Percentiles rank a stretch among this genome's conserved stretches.
phyloP scores from a whole-genome alignment of 768 basidiomycete genomes.

The Scleroderma bovista region DNA sequence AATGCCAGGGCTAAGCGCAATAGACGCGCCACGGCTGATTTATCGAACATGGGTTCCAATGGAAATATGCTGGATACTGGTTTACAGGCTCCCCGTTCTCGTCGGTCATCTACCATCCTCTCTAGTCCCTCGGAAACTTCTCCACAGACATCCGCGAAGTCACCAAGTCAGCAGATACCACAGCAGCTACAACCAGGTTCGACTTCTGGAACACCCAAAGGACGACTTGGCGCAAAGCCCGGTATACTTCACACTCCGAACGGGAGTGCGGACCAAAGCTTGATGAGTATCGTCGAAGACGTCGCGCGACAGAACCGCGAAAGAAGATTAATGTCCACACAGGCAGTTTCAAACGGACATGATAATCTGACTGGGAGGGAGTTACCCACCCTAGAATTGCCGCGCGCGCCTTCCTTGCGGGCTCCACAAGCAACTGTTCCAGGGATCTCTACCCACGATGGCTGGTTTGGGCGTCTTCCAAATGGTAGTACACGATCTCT shows the following conservation, averaged over 20 bases:
- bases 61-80: not conserved
- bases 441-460: not conserved
- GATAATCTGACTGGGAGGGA: not conserved
- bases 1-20: not conserved
- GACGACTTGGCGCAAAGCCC: conserved; percentile 1
- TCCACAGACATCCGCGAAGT: not conserved
- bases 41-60: not conserved
- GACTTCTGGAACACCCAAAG: not conserved
- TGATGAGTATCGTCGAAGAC: conserved; percentile 68
- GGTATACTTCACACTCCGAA: conserved; percentile 8
- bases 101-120: not conserved
- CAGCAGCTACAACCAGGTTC: not conserved
- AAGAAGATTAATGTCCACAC: conserved; percentile 7
- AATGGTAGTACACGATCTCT: conserved; percentile 9
- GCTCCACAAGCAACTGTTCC: conserved; percentile 5
- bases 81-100: not conserved
- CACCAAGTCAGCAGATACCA: not conserved
- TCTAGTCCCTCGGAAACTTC: no score
- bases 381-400: not conserved
- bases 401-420: not conserved
- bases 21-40: conserved; percentile 6
- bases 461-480: not conserved
- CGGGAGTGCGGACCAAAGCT: conserved; percentile 28
- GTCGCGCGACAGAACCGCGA: conserved; percentile 40
- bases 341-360: not conserved